Percentiles rank a stretch among this genome's conserved stretches.
Evolutionary conservation across 805 yeast species (phyloP).

Genomic region (Hemisphaericaspora nanyangensis): DNA sequence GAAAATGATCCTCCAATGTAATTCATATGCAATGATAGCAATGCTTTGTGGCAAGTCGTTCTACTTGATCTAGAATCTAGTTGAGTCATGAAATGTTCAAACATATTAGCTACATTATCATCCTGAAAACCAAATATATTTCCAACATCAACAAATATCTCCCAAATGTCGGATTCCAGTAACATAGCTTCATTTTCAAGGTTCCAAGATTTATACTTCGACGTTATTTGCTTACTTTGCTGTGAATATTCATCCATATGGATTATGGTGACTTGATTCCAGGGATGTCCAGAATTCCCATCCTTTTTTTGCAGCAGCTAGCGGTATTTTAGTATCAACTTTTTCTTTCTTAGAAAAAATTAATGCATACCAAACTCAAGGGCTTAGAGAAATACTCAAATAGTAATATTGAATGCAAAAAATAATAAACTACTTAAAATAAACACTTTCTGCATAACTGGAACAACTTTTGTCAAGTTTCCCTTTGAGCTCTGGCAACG

Average conservation of each 20-base stretch:
- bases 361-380: too few relatives aligned
- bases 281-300: too few relatives aligned
- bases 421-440: too few relatives aligned
- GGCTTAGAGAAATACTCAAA: too few relatives aligned
- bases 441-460: too few relatives aligned
- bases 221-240: slow-evolving; percentile 1
- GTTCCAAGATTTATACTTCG: slow-evolving; percentile 19
- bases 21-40: slow-evolving; percentile 77
- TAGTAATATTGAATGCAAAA: too few relatives aligned
- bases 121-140: slow-evolving; percentile 78
- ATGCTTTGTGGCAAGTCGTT: slow-evolving; percentile 65
- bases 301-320: too few relatives aligned
- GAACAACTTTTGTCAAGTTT: too few relatives aligned
- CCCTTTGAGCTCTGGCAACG: too few relatives aligned
- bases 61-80: slow-evolving; percentile 86
- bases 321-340: too few relatives aligned
- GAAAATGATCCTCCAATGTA: slow-evolving; percentile 90
- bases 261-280: too few relatives aligned
- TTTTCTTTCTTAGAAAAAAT: too few relatives aligned
- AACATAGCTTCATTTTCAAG: slow-evolving; percentile 19
- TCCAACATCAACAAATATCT: slow-evolving; percentile 57
- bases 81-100: slow-evolving; percentile 72
- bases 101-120: slow-evolving; percentile 75
- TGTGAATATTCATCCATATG: background rate
- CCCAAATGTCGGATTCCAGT: slow-evolving; percentile 48